phyloP scores from a whole-genome alignment of 441 rosid species.

The Metrosideros polymorpha region DNA sequence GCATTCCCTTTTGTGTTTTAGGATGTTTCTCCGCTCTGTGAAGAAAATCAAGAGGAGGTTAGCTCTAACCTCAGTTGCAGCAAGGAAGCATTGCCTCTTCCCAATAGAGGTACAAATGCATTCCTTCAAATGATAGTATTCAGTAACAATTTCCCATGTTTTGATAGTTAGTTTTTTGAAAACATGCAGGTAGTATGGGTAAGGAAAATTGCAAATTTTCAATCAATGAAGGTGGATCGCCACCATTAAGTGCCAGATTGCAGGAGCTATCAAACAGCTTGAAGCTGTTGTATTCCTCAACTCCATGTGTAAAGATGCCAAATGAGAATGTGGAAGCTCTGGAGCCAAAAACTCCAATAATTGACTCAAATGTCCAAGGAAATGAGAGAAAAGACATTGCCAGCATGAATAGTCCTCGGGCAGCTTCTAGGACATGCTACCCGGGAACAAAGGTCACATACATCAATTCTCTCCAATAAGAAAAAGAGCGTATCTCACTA shows the following conservation, averaged over 20 bases:
- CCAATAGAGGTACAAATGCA: conserved; percentile 19
- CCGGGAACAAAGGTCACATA: conserved; percentile 38
- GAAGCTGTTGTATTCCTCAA: conserved; percentile 36
- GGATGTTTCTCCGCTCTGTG: conserved; percentile 7
- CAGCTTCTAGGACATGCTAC: conserved; percentile 27
- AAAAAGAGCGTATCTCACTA: not conserved
- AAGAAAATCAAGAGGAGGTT: conserved; percentile 10
- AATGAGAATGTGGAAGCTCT: conserved; percentile 9
- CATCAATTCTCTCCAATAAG: not conserved
- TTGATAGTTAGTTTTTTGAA: not conserved
- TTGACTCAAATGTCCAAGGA: conserved; percentile 2
- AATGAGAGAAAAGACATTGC: conserved; percentile 5
- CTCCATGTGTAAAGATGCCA: conserved; percentile 18
- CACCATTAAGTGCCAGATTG: conserved; percentile 39
- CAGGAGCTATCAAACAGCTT: conserved; percentile 43
- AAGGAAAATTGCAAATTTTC: conserved; percentile 33
- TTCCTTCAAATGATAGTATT: not conserved
- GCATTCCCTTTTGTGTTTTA: not conserved
- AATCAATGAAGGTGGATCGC: conserved; percentile 30
- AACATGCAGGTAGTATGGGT: conserved; percentile 21
- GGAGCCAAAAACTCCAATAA: conserved; percentile 42
- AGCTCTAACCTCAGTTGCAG: not conserved
- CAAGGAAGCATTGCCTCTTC: conserved; percentile 5
- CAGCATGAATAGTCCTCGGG: conserved; percentile 30
- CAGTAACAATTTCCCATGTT: not conserved